Base-by-base conservation (phyloP, 2,329 filamentous ascomycete species). In the Seiridium unicorne region DNA sequence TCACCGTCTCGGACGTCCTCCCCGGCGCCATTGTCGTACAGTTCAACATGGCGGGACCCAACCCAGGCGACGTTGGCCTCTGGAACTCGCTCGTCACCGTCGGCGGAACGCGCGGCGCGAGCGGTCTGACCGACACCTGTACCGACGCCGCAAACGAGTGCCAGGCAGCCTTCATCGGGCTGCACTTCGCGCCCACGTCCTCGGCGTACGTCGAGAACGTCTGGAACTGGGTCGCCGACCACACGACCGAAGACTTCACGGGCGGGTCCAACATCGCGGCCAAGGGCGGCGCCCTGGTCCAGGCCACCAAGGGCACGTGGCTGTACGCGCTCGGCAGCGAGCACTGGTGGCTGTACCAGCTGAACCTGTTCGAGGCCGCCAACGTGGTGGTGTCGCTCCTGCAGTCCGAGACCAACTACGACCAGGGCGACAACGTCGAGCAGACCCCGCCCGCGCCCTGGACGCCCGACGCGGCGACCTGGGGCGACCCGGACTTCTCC, bases 21-120 rank as follows among this genome's bases (percentile, higher is more conserved):
- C 77, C 83, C 6, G 86, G 87, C 38, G 85, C 87, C 5, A 81
- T 89, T 6, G 73, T 91, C 13, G 78, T 90, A n/a, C 72, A 74
- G 63, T 73, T 76, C 61, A 71, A 77, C 65, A 70, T 75, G 55
- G 73, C 72, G 5, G 74, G 74, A 2, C 58, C 61, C 5, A 55
- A 61, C 2, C 74, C 75, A 0, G 74, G 74, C 5, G 68, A 72
- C 34, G 67, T 72, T 2, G 69, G 66, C 9, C 63, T 72, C 46
- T 70, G 74, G 74, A 77, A 76, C 61, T 74, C 73, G 8, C 51
- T 75, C 10, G 59, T 74, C n/a, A 76, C 74, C 2, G 70, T 76
- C 11, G 74, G 74, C 32, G 75, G 75, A 3, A 74, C 73, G 8
- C 69, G 71, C 4, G 74, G 74, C 1, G 73, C 73, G 0, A 40